Evolutionary conservation across 2,329 filamentous ascomycete species (phyloP).

Genomic region (Calonectria honghensis): DNA sequence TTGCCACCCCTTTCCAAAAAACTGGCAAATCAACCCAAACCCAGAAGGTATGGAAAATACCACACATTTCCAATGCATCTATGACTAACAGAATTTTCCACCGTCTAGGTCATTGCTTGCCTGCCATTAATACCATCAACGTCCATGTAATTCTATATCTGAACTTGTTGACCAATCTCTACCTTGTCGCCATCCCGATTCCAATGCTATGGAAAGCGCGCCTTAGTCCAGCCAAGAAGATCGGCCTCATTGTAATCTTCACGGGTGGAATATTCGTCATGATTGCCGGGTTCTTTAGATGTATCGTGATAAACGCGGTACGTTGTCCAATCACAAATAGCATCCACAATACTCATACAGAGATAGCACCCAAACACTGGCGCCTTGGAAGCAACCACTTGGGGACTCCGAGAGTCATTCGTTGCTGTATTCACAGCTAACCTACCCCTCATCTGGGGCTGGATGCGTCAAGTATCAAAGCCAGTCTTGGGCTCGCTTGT

Average conservation of each 20-base stretch:
- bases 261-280: constrained; percentile 17
- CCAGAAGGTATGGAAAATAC: constrained; percentile 1
- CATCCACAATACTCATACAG: not conserved
- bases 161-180: constrained; percentile 14
- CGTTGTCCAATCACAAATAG: not conserved
- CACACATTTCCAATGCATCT: not conserved
- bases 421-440: constrained; percentile 10
- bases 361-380: constrained; percentile 2
- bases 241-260: not conserved
- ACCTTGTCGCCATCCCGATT: not conserved
- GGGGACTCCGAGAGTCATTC: constrained; percentile 16
- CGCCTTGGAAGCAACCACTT: not conserved
- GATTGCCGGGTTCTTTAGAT: not conserved
- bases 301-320: not conserved
- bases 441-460: constrained; percentile 22
- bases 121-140: not conserved
- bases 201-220: constrained; percentile 16
- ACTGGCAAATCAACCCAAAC: constrained; percentile 15
- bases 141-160: constrained; percentile 13
- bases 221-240: constrained; percentile 10
- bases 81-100: not conserved
- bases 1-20: constrained; percentile 16
- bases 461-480: constrained; percentile 19
- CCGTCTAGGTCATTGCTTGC: not conserved
- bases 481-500: constrained; percentile 3